Percentiles rank a stretch among this genome's conserved stretches.
Evolutionary conservation across 371 early-diverging fungal species (phyloP).

Genomic region (Apophysomyces ossiformis): DNA sequence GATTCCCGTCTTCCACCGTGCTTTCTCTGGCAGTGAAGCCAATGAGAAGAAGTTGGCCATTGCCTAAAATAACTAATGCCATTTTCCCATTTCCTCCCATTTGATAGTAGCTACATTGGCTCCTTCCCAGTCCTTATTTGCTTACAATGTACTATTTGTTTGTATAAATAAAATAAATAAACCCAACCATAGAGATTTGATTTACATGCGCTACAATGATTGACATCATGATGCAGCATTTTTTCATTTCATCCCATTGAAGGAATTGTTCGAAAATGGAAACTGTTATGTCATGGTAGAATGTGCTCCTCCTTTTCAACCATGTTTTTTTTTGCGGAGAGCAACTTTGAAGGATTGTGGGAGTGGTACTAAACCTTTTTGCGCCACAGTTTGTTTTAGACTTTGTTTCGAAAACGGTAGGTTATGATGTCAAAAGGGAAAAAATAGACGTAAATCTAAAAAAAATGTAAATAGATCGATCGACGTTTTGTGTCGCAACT

Average conservation of each 20-base stretch:
- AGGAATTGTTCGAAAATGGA: background rate
- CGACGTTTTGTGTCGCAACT: background rate
- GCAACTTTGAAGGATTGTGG: too few relatives aligned
- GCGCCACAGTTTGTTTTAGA: too few relatives aligned
- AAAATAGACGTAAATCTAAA: background rate
- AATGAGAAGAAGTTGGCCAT: constrained; percentile 14
- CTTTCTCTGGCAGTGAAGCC: constrained; percentile 26
- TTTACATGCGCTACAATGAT: constrained; percentile 1
- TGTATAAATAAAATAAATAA: constrained; percentile 2
- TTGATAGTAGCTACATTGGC: background rate
- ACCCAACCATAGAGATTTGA: background rate
- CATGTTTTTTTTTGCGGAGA: too few relatives aligned
- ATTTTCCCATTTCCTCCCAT: background rate
- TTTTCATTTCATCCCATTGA: background rate
- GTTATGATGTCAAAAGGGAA: background rate
- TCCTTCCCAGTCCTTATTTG: constrained; percentile 1
- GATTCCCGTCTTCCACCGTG: constrained; percentile 80
- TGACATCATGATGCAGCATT: background rate
- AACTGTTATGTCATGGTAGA: background rate
- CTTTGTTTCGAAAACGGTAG: too few relatives aligned
- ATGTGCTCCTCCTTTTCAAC: too few relatives aligned
- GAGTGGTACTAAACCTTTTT: too few relatives aligned
- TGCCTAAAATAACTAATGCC: constrained; percentile 5
- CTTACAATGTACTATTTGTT: constrained; percentile 15
- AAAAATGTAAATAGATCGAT: background rate